Evolutionary conservation across 1,139 yeast species (phyloP).

Genomic region (Tardiomyces depauwii): DNA sequence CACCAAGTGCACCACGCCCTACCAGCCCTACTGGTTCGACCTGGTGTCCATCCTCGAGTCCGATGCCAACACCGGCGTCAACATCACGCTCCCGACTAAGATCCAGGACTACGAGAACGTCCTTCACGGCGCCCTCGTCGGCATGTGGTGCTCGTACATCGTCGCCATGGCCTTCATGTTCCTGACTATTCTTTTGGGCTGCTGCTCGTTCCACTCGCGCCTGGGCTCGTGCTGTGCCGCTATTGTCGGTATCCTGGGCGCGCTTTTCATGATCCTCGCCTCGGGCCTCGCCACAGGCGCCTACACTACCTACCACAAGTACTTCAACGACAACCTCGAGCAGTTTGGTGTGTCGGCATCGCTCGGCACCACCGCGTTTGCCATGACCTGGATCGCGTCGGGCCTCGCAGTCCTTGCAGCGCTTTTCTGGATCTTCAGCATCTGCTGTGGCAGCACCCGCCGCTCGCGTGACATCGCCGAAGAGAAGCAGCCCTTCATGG

Average conservation of each 20-base stretch:
- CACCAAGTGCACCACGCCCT: constrained; percentile 28
- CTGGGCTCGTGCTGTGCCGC: constrained; percentile 24
- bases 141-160: constrained; percentile 36
- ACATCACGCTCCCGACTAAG: constrained; percentile 19
- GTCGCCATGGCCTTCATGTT: constrained; percentile 32
- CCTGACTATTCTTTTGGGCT: constrained; percentile 32
- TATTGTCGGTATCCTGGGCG: constrained; percentile 15
- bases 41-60: constrained; percentile 34
- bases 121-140: constrained; percentile 32
- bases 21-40: constrained; percentile 50
- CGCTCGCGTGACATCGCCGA: constrained; percentile 11
- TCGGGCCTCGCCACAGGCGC: constrained; percentile 37
- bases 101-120: constrained; percentile 22
- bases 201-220: constrained; percentile 28
- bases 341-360: constrained; percentile 32
- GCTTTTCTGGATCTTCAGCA: constrained; percentile 30
- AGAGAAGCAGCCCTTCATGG: constrained; percentile 16
- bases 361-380: constrained; percentile 28
- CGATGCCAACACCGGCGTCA: constrained; percentile 22
- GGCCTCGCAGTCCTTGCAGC: constrained; percentile 29
- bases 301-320: constrained; percentile 25
- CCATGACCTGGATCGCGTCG: constrained; percentile 36
- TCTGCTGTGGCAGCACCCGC: constrained; percentile 31
- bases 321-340: constrained; percentile 27
- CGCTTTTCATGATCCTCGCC: constrained; percentile 23